Evolutionary conservation across 2,329 filamentous ascomycete genomes (phyloP), one percentile per base, ranked within the genome.

Genomic region (Penicillium sp.): DNA sequence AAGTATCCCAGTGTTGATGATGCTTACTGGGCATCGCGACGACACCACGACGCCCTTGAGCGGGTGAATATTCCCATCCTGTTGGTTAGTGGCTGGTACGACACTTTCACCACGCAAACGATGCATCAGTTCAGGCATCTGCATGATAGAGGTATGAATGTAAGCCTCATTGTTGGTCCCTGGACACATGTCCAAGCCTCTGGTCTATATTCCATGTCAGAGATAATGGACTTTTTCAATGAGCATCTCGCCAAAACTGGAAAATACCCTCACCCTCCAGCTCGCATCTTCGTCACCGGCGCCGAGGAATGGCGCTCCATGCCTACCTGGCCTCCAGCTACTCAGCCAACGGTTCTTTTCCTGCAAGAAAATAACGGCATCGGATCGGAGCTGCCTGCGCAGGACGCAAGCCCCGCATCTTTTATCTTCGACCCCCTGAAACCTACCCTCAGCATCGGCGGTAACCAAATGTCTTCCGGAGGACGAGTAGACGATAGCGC

Each of bases 371-470:
- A 44, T 1, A 37, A 11, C 16, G 20, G 26, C 1, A 20, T 54
- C 10, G 47, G 47, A 13, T 31, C 40, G 14, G 28, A 38, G 20
- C 23, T 8, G 31, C 47, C 52, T 16, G 35, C 11, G n/a, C 35
- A 46, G 23, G 39, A 44, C 20, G 47, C 42, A 36, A 39, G 18
- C 4, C 34, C 49, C 2, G 32, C 42, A 10, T 46, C 46, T 2
- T 52, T 54, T 26, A 23, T 48, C 27, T 54, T 52, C 28, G 46
- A 52, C 28, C 52, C 52, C 14, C 22, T 45, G 16, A 26, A 36
- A 3, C 52, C 52, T 31, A 54, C 52, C 13, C 52, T 49, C 9
- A 50, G 44, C 26, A 46, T 54, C 9, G 52, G 52, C n/a, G 52
- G 52, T 14, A 52, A 50, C 20, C 49, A 50, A 34, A 50, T 54